Evolutionary conservation across 345 rosid genomes (phyloP).

Genomic region (Pugionium dolabratum): DNA sequence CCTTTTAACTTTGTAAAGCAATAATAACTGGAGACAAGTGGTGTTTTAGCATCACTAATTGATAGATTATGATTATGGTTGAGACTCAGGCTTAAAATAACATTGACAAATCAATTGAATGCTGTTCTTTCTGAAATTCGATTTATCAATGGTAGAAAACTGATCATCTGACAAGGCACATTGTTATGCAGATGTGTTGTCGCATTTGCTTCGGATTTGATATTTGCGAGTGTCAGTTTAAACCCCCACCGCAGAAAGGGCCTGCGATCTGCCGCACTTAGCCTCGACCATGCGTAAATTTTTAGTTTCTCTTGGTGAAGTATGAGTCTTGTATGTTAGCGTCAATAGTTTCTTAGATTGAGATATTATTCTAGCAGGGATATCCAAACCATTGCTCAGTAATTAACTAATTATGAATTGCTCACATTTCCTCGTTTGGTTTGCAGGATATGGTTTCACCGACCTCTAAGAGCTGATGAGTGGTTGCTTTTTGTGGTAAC

Average conservation of each 20-base stretch:
- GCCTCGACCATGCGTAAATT: constrained; percentile 94
- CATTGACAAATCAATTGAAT: not conserved
- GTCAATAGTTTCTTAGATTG: not conserved
- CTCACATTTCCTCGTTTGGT: constrained; percentile 8
- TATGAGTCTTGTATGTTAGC: constrained; percentile 2
- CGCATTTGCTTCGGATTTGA: constrained; percentile 85
- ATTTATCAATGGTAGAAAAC: constrained; percentile 11
- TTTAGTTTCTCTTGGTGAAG: constrained; percentile 8
- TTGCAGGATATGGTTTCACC: constrained; percentile 93
- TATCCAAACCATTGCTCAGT: not conserved
- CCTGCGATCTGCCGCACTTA: constrained; percentile 57
- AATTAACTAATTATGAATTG: not conserved
- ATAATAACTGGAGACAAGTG: not conserved
- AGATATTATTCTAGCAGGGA: constrained; percentile 9
- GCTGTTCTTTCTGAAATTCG: not conserved
- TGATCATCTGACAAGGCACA: constrained; percentile 6
- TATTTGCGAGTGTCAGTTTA: constrained; percentile 70
- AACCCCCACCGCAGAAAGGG: constrained; percentile 87
- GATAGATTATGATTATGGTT: constrained; percentile 12
- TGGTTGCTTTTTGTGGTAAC: constrained; percentile 87
- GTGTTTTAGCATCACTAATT: constrained; percentile 18
- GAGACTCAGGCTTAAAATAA: constrained; percentile 8
- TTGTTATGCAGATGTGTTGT: constrained; percentile 74
- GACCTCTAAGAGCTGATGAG: constrained; percentile 82
- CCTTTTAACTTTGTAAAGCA: not conserved